Conservation (phyloP, 1,139 yeast genomes). For the Spencermartinsiella ligniputridi region DNA sequence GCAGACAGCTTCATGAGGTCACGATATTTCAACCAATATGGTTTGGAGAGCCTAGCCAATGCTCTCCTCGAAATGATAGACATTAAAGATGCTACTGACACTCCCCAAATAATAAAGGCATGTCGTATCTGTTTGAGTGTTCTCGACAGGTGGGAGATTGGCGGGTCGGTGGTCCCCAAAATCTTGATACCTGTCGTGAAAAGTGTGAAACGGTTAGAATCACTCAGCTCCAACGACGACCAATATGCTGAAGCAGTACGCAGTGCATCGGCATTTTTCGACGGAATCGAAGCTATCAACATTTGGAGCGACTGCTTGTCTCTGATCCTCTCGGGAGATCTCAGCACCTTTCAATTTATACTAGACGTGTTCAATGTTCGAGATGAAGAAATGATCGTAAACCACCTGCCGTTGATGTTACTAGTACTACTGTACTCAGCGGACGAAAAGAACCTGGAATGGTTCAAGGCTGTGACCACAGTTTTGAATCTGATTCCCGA, state of each 20-base stretch:
- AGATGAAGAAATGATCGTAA: constrained; percentile 80
- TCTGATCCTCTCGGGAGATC: constrained; percentile 39
- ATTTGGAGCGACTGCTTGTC: constrained; percentile 67
- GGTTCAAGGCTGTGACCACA: constrained; percentile 18
- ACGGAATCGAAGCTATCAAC: constrained; percentile 71
- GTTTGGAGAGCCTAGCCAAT: constrained; percentile 44
- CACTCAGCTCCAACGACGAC: constrained; percentile 14
- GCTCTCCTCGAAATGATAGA: constrained; percentile 52
- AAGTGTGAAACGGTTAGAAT: constrained; percentile 25
- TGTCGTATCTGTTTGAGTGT: constrained; percentile 64
- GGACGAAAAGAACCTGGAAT: constrained; percentile 5
- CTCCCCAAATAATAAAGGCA: constrained; percentile 43
- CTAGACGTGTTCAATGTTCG: constrained; percentile 62
- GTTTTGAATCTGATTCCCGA: constrained; percentile 52
- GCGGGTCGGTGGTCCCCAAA: constrained; percentile 63
- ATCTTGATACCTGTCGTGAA: constrained; percentile 62
- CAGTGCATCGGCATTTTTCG: constrained; percentile 68
- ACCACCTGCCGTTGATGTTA: constrained; percentile 70
- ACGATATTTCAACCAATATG: constrained; percentile 57
- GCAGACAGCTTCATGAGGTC: constrained; percentile 30
- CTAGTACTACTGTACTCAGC: constrained; percentile 39
- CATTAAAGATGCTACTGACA: constrained; percentile 22
- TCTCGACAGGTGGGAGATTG: constrained; percentile 93
- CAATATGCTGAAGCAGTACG: constrained; percentile 43
- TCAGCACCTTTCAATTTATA: constrained; percentile 55